A percentile compares a stretch with the other conserved stretches of the same genome.
Evolutionary conservation across 2,329 filamentous ascomycete species (phyloP).

Genomic region (Colletotrichum higginsianum): DNA sequence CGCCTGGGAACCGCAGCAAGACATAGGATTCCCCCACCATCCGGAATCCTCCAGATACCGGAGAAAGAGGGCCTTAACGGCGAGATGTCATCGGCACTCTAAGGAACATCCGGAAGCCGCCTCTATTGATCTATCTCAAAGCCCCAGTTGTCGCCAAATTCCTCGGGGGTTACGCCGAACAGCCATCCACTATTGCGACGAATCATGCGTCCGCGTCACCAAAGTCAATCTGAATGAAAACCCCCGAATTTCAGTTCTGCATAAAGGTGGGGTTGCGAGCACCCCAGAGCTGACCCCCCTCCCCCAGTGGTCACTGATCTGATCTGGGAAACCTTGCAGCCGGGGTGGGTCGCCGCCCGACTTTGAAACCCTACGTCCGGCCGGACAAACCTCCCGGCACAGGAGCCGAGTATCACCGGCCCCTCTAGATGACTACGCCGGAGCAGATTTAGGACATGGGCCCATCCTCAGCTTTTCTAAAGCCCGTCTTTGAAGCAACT

Average conservation of each 20-base stretch:
- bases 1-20: not conserved
- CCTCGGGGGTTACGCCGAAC: not conserved
- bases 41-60: not conserved
- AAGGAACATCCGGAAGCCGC: not conserved
- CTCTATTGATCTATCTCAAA: not conserved
- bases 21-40: not conserved
- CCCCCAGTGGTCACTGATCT: not conserved
- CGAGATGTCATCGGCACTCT: not conserved
- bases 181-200: not conserved
- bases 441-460: too few relatives aligned
- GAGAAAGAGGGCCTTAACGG: not conserved
- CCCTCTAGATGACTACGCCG: too few relatives aligned
- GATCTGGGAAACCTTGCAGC: conserved; percentile 18
- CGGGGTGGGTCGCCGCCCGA: conserved; percentile 2
- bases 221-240: conserved; percentile 12
- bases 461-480: too few relatives aligned
- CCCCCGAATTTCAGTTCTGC: not conserved
- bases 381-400: conserved; percentile 6
- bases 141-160: not conserved
- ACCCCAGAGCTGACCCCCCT: not conserved
- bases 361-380: not conserved
- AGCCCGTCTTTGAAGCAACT: too few relatives aligned
- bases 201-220: not conserved
- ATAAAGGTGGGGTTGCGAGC: not conserved
- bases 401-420: too few relatives aligned